Percentiles rank a stretch among this genome's conserved stretches.
Conservation (phyloP, 805 yeast species). For the Pichia phayaonensis region DNA sequence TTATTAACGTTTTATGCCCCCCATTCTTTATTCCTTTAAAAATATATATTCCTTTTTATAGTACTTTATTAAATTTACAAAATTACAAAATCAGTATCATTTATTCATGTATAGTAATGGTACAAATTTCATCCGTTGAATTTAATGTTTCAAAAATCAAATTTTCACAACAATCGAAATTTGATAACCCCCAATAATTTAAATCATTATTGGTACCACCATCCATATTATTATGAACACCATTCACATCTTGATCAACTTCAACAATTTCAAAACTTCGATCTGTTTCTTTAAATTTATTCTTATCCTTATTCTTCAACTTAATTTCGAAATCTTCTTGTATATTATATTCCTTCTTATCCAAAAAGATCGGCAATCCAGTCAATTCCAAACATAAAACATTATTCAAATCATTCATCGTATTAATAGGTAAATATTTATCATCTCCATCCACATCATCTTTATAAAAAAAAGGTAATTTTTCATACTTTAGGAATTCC, state of each 20-base stretch:
- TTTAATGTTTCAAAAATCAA: slow-evolving; percentile 27
- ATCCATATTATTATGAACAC: slow-evolving; percentile 2
- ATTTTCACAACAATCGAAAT: slow-evolving; percentile 20
- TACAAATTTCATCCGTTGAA: slow-evolving; percentile 22
- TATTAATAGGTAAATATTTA: background rate
- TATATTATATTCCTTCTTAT: slow-evolving; percentile 28
- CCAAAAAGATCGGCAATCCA: slow-evolving; percentile 23
- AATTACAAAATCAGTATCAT: background rate
- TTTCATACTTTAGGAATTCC: slow-evolving; percentile 48
- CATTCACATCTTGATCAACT: background rate
- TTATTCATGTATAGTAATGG: slow-evolving; percentile 21
- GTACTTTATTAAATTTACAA: no score
- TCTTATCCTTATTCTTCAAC: slow-evolving; percentile 24
- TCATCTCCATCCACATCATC: background rate
- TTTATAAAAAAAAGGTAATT: slow-evolving; percentile 28
- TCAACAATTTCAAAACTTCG: slow-evolving; percentile 1
- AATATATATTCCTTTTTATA: no score
- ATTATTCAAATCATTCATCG: background rate
- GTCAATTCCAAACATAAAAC: background rate
- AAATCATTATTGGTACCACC: slow-evolving; percentile 14
- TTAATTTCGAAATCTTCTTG: slow-evolving; percentile 17
- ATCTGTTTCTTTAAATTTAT: slow-evolving; percentile 17
- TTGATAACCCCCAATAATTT: slow-evolving; percentile 30
- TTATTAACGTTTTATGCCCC: background rate
- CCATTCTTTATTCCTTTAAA: no score